Conservation (phyloP, 371 early-diverging fungal genomes). For the Phascolomyces articulosus region DNA sequence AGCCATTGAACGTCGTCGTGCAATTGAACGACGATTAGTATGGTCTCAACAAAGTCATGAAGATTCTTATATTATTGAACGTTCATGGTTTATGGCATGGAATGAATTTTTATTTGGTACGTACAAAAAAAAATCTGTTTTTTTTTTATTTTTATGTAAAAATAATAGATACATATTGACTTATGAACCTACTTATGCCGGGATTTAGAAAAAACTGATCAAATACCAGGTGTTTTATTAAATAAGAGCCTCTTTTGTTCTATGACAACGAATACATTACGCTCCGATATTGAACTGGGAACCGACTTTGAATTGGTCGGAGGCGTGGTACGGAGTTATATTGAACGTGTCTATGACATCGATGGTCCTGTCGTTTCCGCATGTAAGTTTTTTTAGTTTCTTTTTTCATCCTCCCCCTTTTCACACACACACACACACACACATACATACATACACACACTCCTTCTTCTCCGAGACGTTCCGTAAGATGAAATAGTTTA, state of each 20-base stretch:
- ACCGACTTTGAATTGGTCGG: conserved; percentile 15
- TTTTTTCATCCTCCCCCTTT: no score
- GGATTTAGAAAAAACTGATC: background rate
- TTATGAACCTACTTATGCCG: background rate
- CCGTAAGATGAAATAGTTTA: no score
- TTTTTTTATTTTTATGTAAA: background rate
- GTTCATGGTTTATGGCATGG: conserved; percentile 7
- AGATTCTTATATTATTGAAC: conserved; percentile 5
- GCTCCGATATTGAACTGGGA: conserved; percentile 6
- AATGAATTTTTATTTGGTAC: conserved; percentile 12
- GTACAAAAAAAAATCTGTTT: background rate
- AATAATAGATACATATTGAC: background rate
- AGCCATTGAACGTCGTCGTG: background rate
- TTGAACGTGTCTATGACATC: conserved; percentile 13
- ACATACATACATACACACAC: no score
- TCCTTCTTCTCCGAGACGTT: no score
- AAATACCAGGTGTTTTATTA: conserved; percentile 3
- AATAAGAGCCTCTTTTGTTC: background rate
- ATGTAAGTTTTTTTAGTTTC: conserved; percentile 9
- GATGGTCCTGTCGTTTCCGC: conserved; percentile 8
- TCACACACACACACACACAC: background rate
- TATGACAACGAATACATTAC: background rate
- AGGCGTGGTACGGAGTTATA: conserved; percentile 9
- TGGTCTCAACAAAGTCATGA: background rate
- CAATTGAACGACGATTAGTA: background rate